Conservation (phyloP, 2,329 filamentous ascomycete genomes). For the Aspergillus quadricinctus region DNA sequence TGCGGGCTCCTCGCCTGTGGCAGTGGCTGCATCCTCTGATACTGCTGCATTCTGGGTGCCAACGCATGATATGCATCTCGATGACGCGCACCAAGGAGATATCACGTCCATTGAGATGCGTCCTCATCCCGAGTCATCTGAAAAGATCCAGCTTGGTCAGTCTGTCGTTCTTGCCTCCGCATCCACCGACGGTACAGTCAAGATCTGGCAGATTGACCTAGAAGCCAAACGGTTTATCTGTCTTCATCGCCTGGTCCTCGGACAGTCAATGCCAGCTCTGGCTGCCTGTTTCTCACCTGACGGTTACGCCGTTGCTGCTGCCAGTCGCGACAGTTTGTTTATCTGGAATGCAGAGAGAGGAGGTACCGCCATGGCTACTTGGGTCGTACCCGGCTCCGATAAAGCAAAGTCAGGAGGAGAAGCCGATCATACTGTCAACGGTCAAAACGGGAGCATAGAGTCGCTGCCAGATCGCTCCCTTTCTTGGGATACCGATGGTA, state of each 20-base stretch:
- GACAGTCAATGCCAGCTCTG: slow-evolving; percentile 35
- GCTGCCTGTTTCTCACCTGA: slow-evolving; percentile 44
- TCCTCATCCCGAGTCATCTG: slow-evolving; percentile 26
- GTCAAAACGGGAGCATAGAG: slow-evolving; percentile 30
- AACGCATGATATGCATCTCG: slow-evolving; percentile 38
- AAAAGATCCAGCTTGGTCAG: slow-evolving; percentile 20
- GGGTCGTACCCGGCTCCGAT: slow-evolving; percentile 28
- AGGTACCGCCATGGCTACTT: slow-evolving; percentile 40
- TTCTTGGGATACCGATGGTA: slow-evolving; percentile 52
- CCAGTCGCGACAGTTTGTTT: slow-evolving; percentile 39
- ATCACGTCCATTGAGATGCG: slow-evolving; percentile 44
- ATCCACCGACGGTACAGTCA: slow-evolving; percentile 43
- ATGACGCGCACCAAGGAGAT: slow-evolving; percentile 37
- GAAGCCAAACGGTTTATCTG: slow-evolving; percentile 33
- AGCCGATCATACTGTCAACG: slow-evolving; percentile 28
- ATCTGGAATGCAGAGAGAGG: slow-evolving; percentile 47
- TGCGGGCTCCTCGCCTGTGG: slow-evolving; percentile 26
- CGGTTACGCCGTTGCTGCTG: slow-evolving; percentile 43
- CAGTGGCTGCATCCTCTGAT: slow-evolving; percentile 37
- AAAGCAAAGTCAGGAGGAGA: slow-evolving; percentile 32
- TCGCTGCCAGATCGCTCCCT: slow-evolving; percentile 37
- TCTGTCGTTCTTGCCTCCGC: slow-evolving; percentile 40
- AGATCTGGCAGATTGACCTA: slow-evolving; percentile 42
- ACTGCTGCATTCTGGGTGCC: slow-evolving; percentile 42
- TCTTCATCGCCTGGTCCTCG: slow-evolving; percentile 35